phyloP scores from a whole-genome alignment of 306 rosid genomes.

The Astragalus glycyphyllos region DNA sequence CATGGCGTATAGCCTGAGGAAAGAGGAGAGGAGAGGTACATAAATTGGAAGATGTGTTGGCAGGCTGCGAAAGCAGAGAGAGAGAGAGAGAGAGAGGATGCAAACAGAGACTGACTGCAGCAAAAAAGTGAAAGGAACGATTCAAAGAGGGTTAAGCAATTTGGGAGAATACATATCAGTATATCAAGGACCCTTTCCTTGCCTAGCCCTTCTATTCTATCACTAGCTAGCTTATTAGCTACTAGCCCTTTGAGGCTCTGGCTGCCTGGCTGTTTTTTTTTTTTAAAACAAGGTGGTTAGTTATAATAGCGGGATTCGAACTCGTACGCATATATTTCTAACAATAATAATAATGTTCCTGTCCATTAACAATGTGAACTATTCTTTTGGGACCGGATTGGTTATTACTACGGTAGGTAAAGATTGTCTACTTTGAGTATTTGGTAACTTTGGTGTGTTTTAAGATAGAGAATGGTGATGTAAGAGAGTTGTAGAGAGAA shows the following conservation, averaged over 20 bases:
- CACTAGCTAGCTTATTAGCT: conserved; percentile 7
- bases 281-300: too few relatives aligned
- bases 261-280: neutral
- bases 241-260: conserved; percentile 14
- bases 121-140: conserved; percentile 73
- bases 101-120: conserved; percentile 42
- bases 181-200: conserved; percentile 33
- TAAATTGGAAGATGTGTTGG: conserved; percentile 53
- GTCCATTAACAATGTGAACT: too few relatives aligned
- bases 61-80: conserved; percentile 31
- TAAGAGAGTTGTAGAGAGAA: too few relatives aligned
- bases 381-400: too few relatives aligned
- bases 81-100: conserved; percentile 33
- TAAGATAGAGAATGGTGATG: too few relatives aligned
- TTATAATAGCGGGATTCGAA: too few relatives aligned
- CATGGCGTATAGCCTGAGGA: conserved; percentile 39
- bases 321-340: too few relatives aligned
- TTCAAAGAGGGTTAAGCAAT: conserved; percentile 56
- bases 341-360: too few relatives aligned
- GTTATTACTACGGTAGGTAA: too few relatives aligned
- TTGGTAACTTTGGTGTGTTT: too few relatives aligned
- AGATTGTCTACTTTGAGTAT: too few relatives aligned
- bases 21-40: conserved; percentile 34
- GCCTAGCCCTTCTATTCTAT: conserved; percentile 29
- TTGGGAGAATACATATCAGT: conserved; percentile 61